Evolutionary conservation across 768 basidiomycete genomes (phyloP), one percentile per base, ranked within the genome.

Genomic region (Dictyophora rubrovolvata): DNA sequence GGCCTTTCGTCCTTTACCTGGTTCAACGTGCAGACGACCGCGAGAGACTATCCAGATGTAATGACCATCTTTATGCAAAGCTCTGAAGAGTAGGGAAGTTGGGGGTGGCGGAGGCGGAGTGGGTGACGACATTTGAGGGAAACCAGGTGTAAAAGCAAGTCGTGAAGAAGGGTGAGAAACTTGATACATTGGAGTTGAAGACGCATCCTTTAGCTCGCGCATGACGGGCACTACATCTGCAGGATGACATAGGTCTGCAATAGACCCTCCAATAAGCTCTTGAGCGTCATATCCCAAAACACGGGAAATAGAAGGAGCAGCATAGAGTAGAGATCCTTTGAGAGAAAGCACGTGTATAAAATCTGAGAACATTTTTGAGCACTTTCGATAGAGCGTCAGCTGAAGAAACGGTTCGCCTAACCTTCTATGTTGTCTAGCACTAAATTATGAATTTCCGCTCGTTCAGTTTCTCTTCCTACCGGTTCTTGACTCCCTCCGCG

Each of bases 1-100:
- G 1, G 93, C 91, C 72, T 98, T 96, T 37, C 93, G 76, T 0
- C 93, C 93, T 67, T 97, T 97, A 1, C 93, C 92, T 0, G 92
- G 86, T 73, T 99, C 95, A 58, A 89, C 80, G 65, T 94, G 87
- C 46, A 98, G 77, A 33, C 90, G 77, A 1, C 95, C 95, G n/a
- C 86, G 77, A 53, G 85, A 87, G 69, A 96, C 92, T 16, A 98
- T 76, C 95, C 95, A 99, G 18, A 93, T 79, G 71, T 87, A 93
- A 1, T 65, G 65, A 1, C 75, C 75, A 51, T 63, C 81, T 69
- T 88, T 91, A 7, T 86, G 81, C 33, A 79, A 77, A 8, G 90
- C 88, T 2, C 95, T 78, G 74, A 92, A 97, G 37, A 97, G 79
- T 12, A 97, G 75, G 68, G 92, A 87, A 48, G 96, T 89, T 0